phyloP scores from a whole-genome alignment of 2,329 filamentous ascomycete species.

The Alternaria viburni region DNA sequence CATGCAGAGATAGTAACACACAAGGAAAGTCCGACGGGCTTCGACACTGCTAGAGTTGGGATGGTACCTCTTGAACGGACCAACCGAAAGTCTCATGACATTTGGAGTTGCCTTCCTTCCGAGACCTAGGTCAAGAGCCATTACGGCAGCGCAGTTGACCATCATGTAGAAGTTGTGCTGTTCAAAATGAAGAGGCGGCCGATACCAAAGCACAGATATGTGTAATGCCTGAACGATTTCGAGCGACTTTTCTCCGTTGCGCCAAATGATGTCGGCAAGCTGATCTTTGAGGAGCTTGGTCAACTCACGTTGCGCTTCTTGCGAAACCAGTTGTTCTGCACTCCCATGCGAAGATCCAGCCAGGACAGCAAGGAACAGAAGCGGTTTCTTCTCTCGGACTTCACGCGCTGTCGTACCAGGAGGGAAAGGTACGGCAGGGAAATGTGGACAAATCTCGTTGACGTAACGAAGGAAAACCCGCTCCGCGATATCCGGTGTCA shows the following conservation, averaged over 20 bases:
- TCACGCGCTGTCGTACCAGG: constrained; percentile 60
- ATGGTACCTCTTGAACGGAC: constrained; percentile 42
- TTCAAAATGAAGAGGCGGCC: constrained; percentile 80
- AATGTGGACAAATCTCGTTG: constrained; percentile 59
- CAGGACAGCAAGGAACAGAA: constrained; percentile 65
- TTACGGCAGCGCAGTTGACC: constrained; percentile 78
- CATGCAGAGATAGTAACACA: constrained; percentile 65
- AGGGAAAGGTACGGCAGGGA: constrained; percentile 66
- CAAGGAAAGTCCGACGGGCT: constrained; percentile 64
- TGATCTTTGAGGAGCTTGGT: constrained; percentile 73
- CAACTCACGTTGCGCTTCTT: constrained; percentile 66
- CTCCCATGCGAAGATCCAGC: constrained; percentile 59
- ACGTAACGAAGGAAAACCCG: constrained; percentile 65
- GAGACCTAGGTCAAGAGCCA: constrained; percentile 84
- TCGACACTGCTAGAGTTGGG: constrained; percentile 62
- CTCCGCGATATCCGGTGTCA: constrained; percentile 60
- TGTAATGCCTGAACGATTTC: constrained; percentile 83
- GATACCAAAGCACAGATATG: constrained; percentile 82
- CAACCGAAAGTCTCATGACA: constrained; percentile 44
- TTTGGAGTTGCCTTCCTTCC: constrained; percentile 62
- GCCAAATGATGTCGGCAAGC: constrained; percentile 75
- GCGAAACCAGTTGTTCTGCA: constrained; percentile 50
- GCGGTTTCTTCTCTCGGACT: constrained; percentile 63
- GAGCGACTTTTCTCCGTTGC: constrained; percentile 79
- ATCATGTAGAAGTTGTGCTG: constrained; percentile 91